Percentiles rank a stretch among this genome's conserved stretches.
These are phyloP conservation scores for Beauveria brongniartii DNA, from an alignment of 2,329 filamentous ascomycete species.

Conservation along the genomic window DNA sequence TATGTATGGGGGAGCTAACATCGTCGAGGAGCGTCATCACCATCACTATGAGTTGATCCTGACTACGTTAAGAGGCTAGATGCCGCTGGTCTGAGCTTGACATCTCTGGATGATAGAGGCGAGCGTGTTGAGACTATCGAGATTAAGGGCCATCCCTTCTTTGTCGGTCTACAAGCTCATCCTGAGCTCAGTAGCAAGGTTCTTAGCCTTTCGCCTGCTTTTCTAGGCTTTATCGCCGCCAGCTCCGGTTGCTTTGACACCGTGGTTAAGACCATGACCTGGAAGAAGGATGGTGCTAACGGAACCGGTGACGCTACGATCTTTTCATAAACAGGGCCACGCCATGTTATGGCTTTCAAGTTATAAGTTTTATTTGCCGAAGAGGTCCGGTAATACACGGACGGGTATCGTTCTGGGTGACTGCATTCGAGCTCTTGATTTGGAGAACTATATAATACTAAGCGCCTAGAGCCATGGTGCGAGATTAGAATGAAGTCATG, in stretches of 20 bases:
- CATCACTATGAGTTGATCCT: conserved; percentile 91
- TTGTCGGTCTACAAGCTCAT: conserved; percentile 78
- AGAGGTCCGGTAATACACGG: no score
- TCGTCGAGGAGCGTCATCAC: conserved; percentile 67
- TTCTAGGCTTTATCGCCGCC: conserved; percentile 44
- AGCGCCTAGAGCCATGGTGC: no score
- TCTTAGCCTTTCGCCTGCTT: conserved; percentile 62
- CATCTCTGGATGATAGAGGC: conserved; percentile 71
- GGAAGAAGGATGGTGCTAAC: conserved; percentile 6
- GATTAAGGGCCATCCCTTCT: conserved; percentile 75
- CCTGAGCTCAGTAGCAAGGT: conserved; percentile 78
- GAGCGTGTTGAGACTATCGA: conserved; percentile 79
- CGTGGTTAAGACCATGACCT: conserved; percentile 16
- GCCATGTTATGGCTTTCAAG: no score
- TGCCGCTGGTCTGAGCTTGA: conserved; percentile 61
- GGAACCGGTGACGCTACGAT: conserved; percentile 1
- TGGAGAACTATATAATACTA: no score
- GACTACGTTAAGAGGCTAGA: conserved; percentile 62
- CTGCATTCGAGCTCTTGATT: no score
- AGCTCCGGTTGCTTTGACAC: conserved; percentile 56
- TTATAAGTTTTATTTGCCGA: no score
- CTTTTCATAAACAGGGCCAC: not conserved
- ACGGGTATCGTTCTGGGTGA: no score
- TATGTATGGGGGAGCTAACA: conserved; percentile 55
- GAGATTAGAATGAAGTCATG: no score